Base-by-base conservation (phyloP, 495 filamentous ascomycete genomes). In the Entonaema liquescens region DNA sequence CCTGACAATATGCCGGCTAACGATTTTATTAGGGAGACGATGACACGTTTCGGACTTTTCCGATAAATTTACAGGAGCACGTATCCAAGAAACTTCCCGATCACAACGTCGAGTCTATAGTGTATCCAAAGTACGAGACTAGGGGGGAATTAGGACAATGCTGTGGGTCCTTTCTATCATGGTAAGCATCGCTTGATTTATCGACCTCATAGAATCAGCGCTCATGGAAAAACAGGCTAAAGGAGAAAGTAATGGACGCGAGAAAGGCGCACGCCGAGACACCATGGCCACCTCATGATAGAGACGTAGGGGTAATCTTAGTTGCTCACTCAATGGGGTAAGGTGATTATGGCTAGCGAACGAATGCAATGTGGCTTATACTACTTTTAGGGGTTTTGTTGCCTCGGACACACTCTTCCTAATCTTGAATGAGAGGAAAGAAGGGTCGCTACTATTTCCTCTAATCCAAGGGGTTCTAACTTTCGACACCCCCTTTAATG, bases 401-500 rank as follows among this genome's bases (percentile, higher is more conserved):
- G 95, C 92, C 13, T 92, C 92, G 8, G 95, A 99, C 68, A 86
- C 90, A 2, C 82, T 97, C 40, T 85, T 97, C 88, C 72, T 78
- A 31, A 67, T 77, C 56, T 72, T 84, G 6, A 79, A 85, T 68
- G 81, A 80, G 28, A 74, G 78, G 3, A 75, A 74, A 63, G 62
- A 72, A 36, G 57, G 69, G 9, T 55, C 58, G 8, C 79, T 84
- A 29, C 83, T 87, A 56, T 91, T 90, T 74, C 89, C 88, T 4
- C 81, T 86, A 44, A 86, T 99, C 62, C 90, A 92, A 73, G 95
- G 92, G 56, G 84, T 98, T 59, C 85, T 98, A 29, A 91, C 95
- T 33, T 97, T 98, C 74, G 95, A 99, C 80, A 99, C 95, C 0
- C 95, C 95, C 0, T 97, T 90, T 73, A 87, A 98, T 23, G 94